These are phyloP conservation scores for Solanum hybrid DNA, from an alignment of 305 asterid genomes.

Conservation along the genomic window DNA sequence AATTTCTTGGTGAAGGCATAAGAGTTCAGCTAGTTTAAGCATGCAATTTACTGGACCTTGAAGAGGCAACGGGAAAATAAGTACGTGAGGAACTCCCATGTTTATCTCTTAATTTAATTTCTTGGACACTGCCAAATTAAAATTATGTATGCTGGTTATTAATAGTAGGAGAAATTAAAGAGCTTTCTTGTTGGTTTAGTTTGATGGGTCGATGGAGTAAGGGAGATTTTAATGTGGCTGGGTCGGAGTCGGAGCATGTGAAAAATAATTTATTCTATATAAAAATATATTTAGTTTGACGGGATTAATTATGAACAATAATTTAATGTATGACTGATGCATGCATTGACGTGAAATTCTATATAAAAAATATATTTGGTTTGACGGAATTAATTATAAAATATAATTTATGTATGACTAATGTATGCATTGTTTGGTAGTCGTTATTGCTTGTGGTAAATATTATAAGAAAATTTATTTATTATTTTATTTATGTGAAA, in stretches of 20 bases:
- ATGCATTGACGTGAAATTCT: not conserved
- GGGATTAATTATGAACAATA: not conserved
- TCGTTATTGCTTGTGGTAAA: not conserved
- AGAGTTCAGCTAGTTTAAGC: slow-evolving; percentile 68
- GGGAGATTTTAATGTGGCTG: not conserved
- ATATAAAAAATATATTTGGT: too few relatives aligned
- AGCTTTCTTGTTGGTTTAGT: not conserved
- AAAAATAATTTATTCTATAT: not conserved
- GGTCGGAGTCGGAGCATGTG: not conserved
- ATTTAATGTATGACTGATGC: not conserved
- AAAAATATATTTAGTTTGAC: not conserved
- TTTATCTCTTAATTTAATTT: not conserved
- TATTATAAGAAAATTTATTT: not conserved
- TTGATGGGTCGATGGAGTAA: not conserved
- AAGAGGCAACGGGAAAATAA: slow-evolving; percentile 57
- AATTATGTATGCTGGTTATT: not conserved
- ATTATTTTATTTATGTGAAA: not conserved
- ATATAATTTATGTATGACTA: not conserved
- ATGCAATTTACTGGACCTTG: slow-evolving; percentile 76
- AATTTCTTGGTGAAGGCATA: slow-evolving; percentile 33
- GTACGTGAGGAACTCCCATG: slow-evolving; percentile 26
- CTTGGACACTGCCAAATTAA: too few relatives aligned
- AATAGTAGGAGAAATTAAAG: not conserved
- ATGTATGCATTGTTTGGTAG: not conserved
- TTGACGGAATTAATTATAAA: not conserved